A percentile compares a stretch with the other conserved stretches of the same genome.
Conservation (phyloP, 2,329 filamentous ascomycete genomes). For the Arthrinium puccinioides region DNA sequence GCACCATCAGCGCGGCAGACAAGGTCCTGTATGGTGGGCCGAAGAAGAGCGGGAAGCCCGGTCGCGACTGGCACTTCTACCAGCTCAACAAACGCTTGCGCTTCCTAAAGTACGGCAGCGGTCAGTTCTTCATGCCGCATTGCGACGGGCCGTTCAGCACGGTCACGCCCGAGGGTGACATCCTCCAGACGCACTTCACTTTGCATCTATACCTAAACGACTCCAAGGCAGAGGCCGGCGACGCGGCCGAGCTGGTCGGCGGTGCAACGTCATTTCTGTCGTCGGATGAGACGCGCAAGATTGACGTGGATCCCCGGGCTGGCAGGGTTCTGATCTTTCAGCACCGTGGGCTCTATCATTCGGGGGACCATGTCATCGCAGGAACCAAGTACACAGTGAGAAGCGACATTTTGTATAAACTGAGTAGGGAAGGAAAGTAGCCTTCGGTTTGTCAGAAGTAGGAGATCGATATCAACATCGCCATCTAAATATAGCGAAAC, state of each 20-base stretch:
- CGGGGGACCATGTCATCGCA: conserved; percentile 41
- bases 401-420: conserved; percentile 45
- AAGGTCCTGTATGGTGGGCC: conserved; percentile 30
- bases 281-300: conserved; percentile 27
- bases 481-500: too few species aligned
- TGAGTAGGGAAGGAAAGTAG: conserved; percentile 5
- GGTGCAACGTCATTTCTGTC: conserved; percentile 51
- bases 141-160: conserved; percentile 59
- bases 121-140: conserved; percentile 69
- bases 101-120: conserved; percentile 64
- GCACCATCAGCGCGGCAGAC: conserved; percentile 20
- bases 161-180: conserved; percentile 32
- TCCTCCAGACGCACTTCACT: conserved; percentile 41
- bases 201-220: conserved; percentile 50
- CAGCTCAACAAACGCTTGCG: conserved; percentile 66
- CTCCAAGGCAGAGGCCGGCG: conserved; percentile 32
- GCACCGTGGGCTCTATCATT: conserved; percentile 42
- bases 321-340: conserved; percentile 56
- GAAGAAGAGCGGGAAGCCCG: conserved; percentile 12
- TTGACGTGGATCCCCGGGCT: conserved; percentile 48
- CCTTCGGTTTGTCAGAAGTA: too few species aligned
- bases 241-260: conserved; percentile 32
- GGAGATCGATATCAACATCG: too few species aligned
- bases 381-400: conserved; percentile 52
- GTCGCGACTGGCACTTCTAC: conserved; percentile 31